Evolutionary conservation across 176 grass and related monocot genomes (phyloP).

Genomic region (Rhynchospora breviuscula): DNA sequence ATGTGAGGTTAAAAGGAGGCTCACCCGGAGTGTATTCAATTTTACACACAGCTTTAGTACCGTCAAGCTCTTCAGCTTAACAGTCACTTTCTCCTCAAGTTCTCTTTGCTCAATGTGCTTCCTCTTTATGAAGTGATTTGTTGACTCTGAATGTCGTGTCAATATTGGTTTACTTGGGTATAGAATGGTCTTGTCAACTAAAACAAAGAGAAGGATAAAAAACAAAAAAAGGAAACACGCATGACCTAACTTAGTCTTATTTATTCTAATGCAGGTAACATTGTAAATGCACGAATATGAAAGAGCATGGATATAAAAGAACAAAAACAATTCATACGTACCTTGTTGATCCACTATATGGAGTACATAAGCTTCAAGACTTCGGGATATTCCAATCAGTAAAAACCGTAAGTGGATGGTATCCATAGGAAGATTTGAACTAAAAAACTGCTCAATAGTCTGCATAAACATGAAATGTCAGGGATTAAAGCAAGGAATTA

Average conservation of each 20-base stretch:
- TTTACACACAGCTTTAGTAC: slow-evolving; percentile 76
- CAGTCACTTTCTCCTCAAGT: slow-evolving; percentile 46
- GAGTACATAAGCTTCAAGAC: slow-evolving; percentile 76
- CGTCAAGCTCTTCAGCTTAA: slow-evolving; percentile 48
- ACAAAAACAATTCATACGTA: slow-evolving; percentile 34
- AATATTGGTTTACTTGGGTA: slow-evolving; percentile 59
- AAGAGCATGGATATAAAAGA: neutral
- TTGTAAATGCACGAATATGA: neutral
- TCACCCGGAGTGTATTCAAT: slow-evolving; percentile 82
- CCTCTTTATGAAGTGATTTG: slow-evolving; percentile 69
- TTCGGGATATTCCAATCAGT: slow-evolving; percentile 66
- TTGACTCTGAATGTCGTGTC: slow-evolving; percentile 69
- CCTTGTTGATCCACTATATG: slow-evolving; percentile 84
- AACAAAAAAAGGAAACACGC: slow-evolving; percentile 17
- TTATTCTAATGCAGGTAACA: slow-evolving; percentile 21
- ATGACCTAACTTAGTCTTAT: neutral
- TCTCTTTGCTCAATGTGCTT: slow-evolving; percentile 38
- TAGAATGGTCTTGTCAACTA: slow-evolving; percentile 57
- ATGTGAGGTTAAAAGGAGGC: slow-evolving; percentile 15
- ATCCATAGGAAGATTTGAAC: slow-evolving; percentile 58
- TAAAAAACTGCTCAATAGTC: slow-evolving; percentile 83
- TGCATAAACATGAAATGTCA: slow-evolving; percentile 34
- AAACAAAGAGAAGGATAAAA: slow-evolving; percentile 13
- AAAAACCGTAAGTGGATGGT: slow-evolving; percentile 67
- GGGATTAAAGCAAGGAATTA: slow-evolving; percentile 8